Base-by-base conservation (phyloP, 2,329 filamentous ascomycete species). In the Sporothrix curviconia region DNA sequence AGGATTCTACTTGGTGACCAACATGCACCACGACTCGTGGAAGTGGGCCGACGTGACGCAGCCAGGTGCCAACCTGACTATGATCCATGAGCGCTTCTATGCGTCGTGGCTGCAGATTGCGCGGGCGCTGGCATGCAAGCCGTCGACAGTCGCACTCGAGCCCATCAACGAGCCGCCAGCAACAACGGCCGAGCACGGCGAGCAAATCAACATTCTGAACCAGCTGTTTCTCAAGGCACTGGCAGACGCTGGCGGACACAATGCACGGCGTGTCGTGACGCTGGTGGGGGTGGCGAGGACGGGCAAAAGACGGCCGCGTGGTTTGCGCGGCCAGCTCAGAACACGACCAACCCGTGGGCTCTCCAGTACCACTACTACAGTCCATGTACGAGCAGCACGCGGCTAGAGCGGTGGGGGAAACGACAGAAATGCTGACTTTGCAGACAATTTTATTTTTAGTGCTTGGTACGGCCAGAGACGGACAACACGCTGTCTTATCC, bases 341-440 rank as follows among this genome's bases (percentile, higher is more conserved):
- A 76, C 30, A 78, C 77, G 40, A 73, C 74, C 12, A 81, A 82
- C 58, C 81, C 81, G 0, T 84, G 79, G 74, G 80, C 77, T 0
- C 73, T 84, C 30, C 81, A 84, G 64, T 83, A 81, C 64, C 82
- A 85, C 64, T 84, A 83, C 67, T 85, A 84, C 68, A 76, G 73
- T 8, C 80, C 79, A 11, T 82, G 64, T 65, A 56, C 58, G 64
- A 57, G 24, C 12, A 39, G 19, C 7, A 19, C 34, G 6, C 15
- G 28, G n/a, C 17, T 19, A 39, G 14, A 43, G 40, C 14, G 40
- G 12, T 14, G 30, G 28, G n/a, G 15, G 1, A 32, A 17, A 15
- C 9, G 17, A 14, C 14, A 14, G 24, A 36, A 28, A 8, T 15
- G 22, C 24, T 32, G 14, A 52, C 34, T 7, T 1, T 3, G 14